Conservation (phyloP, 257 asterid species). For the Anisodus acutangulus region DNA sequence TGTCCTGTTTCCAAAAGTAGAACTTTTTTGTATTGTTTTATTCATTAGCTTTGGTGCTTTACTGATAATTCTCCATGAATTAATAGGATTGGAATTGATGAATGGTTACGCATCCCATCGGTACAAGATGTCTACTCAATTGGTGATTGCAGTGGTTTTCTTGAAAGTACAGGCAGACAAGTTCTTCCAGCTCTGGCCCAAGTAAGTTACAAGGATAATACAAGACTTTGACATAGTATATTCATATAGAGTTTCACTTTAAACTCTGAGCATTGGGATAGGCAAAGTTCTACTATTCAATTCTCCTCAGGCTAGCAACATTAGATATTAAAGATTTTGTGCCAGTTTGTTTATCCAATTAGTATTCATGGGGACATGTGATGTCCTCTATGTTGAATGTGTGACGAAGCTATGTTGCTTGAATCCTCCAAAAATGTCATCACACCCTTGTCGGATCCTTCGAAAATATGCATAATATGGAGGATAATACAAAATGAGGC, state of each 20-base stretch:
- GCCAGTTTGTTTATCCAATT: too few relatives aligned
- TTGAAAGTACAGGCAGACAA: conserved; percentile 83
- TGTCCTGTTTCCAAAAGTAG: neutral
- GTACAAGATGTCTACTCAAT: conserved; percentile 82
- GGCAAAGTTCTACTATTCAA: neutral
- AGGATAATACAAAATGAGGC: too few relatives aligned
- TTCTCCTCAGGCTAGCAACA: too few relatives aligned
- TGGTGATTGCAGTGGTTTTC: conserved; percentile 97
- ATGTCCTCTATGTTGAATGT: too few relatives aligned
- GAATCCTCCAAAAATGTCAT: too few relatives aligned
- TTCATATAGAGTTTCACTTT: neutral
- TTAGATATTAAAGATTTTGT: too few relatives aligned
- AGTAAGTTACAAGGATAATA: conserved; percentile 18
- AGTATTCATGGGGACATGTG: too few relatives aligned
- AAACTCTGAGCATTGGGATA: neutral
- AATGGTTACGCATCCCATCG: conserved; percentile 86
- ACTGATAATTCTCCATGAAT: neutral
- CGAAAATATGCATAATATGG: neutral
- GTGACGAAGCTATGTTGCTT: too few relatives aligned
- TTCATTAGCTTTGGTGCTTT: neutral
- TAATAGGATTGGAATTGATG: conserved; percentile 92
- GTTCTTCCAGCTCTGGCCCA: conserved; percentile 99
- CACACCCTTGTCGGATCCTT: neutral
- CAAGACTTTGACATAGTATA: neutral
- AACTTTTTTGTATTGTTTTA: neutral